These are phyloP conservation scores for Trichoderma sp. DNA, from an alignment of 2,329 filamentous ascomycete genomes.

Conservation along the genomic window DNA sequence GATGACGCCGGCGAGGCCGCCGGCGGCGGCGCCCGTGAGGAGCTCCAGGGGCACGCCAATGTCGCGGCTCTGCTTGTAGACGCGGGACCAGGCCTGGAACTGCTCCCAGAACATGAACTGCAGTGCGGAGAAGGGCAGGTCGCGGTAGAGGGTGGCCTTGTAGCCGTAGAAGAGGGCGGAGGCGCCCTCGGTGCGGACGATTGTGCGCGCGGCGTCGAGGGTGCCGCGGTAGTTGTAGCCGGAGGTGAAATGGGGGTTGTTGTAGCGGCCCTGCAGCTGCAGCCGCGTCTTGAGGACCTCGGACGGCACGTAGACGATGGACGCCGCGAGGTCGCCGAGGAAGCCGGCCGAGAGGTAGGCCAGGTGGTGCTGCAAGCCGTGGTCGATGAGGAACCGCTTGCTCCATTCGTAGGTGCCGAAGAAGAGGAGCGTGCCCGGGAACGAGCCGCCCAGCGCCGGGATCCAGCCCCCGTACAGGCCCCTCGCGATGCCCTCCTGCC, in stretches of 20 bases:
- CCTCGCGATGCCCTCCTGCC: conserved; percentile 83
- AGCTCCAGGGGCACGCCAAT: conserved; percentile 87
- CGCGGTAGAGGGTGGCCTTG: conserved; percentile 90
- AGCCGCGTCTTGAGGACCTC: conserved; percentile 97
- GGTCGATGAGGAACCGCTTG: conserved; percentile 85
- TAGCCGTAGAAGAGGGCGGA: conserved; percentile 93
- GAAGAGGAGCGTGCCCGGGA: conserved; percentile 91
- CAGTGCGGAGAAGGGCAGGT: conserved; percentile 91
- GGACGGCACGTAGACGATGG: conserved; percentile 91
- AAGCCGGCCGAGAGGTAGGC: conserved; percentile 90
- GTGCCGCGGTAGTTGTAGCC: conserved; percentile 96
- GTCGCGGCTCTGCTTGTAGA: conserved; percentile 76
- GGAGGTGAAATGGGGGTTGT: conserved; percentile 90
- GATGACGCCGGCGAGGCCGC: conserved; percentile 88
- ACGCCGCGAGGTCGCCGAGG: conserved; percentile 87
- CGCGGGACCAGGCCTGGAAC: conserved; percentile 77
- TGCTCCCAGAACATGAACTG: conserved; percentile 99
- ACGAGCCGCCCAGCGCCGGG: conserved; percentile 87
- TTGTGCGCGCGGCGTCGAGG: conserved; percentile 80
- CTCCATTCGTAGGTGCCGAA: conserved; percentile 96
- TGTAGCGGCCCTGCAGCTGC: conserved; percentile 90
- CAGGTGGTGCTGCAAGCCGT: conserved; percentile 76
- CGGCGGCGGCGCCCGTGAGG: conserved; percentile 83
- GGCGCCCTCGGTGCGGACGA: conserved; percentile 79
- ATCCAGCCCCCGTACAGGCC: conserved; percentile 93